Evolutionary conservation across 2,329 filamentous ascomycete species (phyloP), one percentile per base, ranked within the genome.

Genomic region (Ophiocordyceps unilateralis): DNA sequence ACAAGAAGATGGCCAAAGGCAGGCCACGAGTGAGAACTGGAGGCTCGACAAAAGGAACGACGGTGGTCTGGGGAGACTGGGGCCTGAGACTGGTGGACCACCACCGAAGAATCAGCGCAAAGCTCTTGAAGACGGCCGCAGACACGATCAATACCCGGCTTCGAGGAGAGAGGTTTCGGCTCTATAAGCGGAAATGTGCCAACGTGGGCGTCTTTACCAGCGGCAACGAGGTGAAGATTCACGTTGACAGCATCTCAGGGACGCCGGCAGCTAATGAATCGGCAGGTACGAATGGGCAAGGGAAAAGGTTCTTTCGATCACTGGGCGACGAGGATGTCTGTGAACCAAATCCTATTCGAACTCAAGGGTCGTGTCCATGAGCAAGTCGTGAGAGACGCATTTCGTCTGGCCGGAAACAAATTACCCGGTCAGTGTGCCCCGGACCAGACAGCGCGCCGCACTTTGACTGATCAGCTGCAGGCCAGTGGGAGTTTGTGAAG

Each of bases 221-320:
- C 60, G 91, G 91, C 45, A 98, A 96, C 56, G 91, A 98, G 66
- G 78, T 81, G 40, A 41, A 45, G 10, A 22, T 9, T 14, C 19
- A 7, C 15, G 5, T 8, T 12, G 19, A 24, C 3, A 15, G 19
- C 28, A 21, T 34, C 12, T 10, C 12, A 4, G 12, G 2, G 23
- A 19, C 22, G 5, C 5, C 28, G n/a, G 15, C n/a, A 20, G 28
- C 26, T 44, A 20, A 44, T 40, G 12, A 9, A 14, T 15, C 8
- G 9, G 7, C 50, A 81, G 77, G 82, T 86, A 61, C 82, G 91
- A 74, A 98, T 98, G 93, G 91, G 91, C 61, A 98, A 96, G 66
- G 91, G 91, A 65, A 98, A 98, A 62, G 91, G 91, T 53, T 83
- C 81, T 48, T 96, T 98, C 58, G 91, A 98, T 60, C 85, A 93